Percentiles rank a stretch among this genome's conserved stretches.
phyloP scores from a whole-genome alignment of 2,329 filamentous ascomycete genomes.

The Alternaria dauci region DNA sequence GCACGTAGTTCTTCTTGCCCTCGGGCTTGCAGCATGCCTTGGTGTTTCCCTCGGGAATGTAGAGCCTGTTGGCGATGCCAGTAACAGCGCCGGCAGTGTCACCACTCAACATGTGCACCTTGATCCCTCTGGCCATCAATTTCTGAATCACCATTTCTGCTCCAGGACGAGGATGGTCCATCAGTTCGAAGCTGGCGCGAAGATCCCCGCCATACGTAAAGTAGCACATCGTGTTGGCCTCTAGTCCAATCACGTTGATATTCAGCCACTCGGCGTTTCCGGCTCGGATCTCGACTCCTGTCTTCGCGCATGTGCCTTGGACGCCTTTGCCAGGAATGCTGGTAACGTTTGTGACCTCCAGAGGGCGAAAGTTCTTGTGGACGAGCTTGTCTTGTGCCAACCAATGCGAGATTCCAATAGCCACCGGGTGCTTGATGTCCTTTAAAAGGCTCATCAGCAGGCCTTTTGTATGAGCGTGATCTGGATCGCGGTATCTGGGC shows the following conservation, averaged over 20 bases:
- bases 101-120: slow-evolving; percentile 65
- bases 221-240: slow-evolving; percentile 46
- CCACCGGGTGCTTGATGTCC: slow-evolving; percentile 62
- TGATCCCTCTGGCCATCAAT: slow-evolving; percentile 59
- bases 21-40: slow-evolving; percentile 59
- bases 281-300: slow-evolving; percentile 46
- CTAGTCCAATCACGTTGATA: slow-evolving; percentile 38
- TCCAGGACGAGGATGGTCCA: slow-evolving; percentile 58
- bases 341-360: slow-evolving; percentile 35
- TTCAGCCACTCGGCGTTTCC: slow-evolving; percentile 61
- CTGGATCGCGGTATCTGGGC: slow-evolving; percentile 24
- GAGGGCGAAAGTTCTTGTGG: slow-evolving; percentile 15
- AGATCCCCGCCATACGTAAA: slow-evolving; percentile 47
- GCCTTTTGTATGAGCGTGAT: slow-evolving; percentile 21
- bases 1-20: slow-evolving; percentile 65
- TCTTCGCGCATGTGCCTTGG: slow-evolving; percentile 45
- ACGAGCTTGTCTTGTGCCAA: slow-evolving; percentile 14
- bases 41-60: slow-evolving; percentile 52
- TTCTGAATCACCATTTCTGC: slow-evolving; percentile 61
- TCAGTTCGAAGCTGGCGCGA: slow-evolving; percentile 61
- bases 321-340: slow-evolving; percentile 57
- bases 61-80: slow-evolving; percentile 53
- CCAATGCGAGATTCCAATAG: slow-evolving; percentile 53
- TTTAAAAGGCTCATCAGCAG: slow-evolving; percentile 53
- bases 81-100: slow-evolving; percentile 62